These are phyloP conservation scores for Lipomyces chichibuensis DNA, from an alignment of 805 yeast genomes.

Conservation along the genomic window DNA sequence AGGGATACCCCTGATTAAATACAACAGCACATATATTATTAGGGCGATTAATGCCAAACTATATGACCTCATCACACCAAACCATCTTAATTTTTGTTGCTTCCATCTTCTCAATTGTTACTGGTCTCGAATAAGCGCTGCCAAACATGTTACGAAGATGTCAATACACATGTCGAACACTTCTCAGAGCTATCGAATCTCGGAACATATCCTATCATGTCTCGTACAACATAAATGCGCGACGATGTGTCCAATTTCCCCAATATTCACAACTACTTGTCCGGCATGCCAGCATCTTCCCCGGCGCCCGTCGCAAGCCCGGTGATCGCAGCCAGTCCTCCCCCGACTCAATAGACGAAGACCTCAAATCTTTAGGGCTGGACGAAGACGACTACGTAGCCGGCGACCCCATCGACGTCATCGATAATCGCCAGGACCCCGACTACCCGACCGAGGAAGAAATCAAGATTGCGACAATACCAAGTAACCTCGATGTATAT, in stretches of 20 bases:
- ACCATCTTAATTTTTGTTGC: neutral
- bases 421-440: constrained; percentile 16
- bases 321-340: neutral
- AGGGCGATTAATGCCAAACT: neutral
- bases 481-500: constrained; percentile 12
- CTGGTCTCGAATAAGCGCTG: neutral
- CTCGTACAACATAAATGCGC: neutral
- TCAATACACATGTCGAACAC: neutral
- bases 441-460: constrained; percentile 31
- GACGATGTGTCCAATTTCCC: neutral
- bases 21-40: neutral
- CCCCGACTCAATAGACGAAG: neutral
- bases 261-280: neutral
- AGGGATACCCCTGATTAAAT: neutral
- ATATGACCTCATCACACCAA: neutral
- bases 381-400: neutral
- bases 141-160: neutral
- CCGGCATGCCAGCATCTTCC: neutral
- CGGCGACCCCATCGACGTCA: neutral
- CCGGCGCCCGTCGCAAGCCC: neutral
- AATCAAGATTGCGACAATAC: constrained; percentile 21
- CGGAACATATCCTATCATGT: neutral
- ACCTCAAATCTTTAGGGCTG: neutral
- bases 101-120: neutral
- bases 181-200: neutral